A percentile compares a stretch with the other conserved stretches of the same genome.
Evolutionary conservation across 2,329 filamentous ascomycete genomes (phyloP).

Genomic region (Didymella segeticola): DNA sequence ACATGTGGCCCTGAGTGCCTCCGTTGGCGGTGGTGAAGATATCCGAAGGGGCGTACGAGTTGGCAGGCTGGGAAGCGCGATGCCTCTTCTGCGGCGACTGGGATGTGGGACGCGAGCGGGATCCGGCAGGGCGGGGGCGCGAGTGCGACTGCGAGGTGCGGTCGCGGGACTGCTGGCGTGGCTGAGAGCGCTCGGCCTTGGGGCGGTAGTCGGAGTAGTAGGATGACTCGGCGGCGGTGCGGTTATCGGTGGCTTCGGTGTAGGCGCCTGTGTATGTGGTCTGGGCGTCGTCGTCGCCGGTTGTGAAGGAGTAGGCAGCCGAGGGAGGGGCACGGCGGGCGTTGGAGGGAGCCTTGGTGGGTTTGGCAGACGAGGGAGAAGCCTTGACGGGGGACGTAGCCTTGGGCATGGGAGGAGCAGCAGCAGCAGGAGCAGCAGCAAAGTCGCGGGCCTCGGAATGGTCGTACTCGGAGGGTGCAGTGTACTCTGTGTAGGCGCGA

Average conservation of each 20-base stretch:
- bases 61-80: conserved; percentile 37
- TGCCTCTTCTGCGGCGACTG: conserved; percentile 45
- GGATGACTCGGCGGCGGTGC: conserved; percentile 39
- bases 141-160: conserved; percentile 20
- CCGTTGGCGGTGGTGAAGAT: conserved; percentile 50
- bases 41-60: conserved; percentile 31
- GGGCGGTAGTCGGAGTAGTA: conserved; percentile 53
- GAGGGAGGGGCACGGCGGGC: conserved; percentile 45
- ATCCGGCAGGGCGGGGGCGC: conserved; percentile 28
- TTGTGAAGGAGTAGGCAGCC: conserved; percentile 57
- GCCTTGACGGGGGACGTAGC: conserved; percentile 25
- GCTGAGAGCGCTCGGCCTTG: conserved; percentile 41
- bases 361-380: conserved; percentile 18
- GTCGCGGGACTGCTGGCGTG: conserved; percentile 29
- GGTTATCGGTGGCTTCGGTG: conserved; percentile 46
- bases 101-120: conserved; percentile 39
- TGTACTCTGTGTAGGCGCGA: conserved; percentile 36
- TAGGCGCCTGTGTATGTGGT: conserved; percentile 52
- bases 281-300: conserved; percentile 57
- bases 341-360: conserved; percentile 22
- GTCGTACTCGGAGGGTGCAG: conserved; percentile 34
- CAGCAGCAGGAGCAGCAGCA: conserved; percentile 10
- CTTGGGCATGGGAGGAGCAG: conserved; percentile 1
- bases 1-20: conserved; percentile 57
- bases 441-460: conserved; percentile 15